A percentile compares a stretch with the other conserved stretches of the same genome.
phyloP scores from a whole-genome alignment of 495 filamentous ascomycete species.

The Halenospora varia region DNA sequence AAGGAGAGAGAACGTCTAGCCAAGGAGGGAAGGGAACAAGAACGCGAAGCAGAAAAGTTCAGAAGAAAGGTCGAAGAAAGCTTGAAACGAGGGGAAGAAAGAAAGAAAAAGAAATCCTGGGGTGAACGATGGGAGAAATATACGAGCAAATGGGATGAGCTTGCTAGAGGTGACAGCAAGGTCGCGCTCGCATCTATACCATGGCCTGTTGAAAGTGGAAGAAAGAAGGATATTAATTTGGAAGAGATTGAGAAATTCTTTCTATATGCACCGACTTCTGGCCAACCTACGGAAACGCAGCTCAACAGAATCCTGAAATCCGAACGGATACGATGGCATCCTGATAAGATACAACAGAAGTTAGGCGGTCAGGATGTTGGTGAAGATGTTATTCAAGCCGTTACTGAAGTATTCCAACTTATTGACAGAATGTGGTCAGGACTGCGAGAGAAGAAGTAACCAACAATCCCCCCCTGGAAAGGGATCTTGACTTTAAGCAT shows the following conservation, averaged over 20 bases:
- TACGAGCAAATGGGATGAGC: constrained; percentile 52
- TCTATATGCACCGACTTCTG: constrained; percentile 38
- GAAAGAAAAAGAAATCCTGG: constrained; percentile 22
- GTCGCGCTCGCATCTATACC: constrained; percentile 45
- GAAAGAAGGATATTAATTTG: constrained; percentile 52
- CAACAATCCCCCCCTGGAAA: no score
- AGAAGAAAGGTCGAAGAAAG: constrained; percentile 32
- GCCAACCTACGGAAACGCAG: constrained; percentile 26
- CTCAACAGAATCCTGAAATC: constrained; percentile 64
- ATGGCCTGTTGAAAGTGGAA: constrained; percentile 75
- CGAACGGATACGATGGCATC: constrained; percentile 93
- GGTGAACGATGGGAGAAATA: constrained; percentile 61
- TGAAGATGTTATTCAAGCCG: constrained; percentile 63
- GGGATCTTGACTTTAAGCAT: no score
- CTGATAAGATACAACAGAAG: constrained; percentile 94
- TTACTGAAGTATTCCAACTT: constrained; percentile 90
- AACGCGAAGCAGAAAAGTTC: constrained; percentile 42
- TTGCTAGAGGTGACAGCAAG: constrained; percentile 37
- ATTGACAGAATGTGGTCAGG: constrained; percentile 75
- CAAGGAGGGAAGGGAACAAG: constrained; percentile 39
- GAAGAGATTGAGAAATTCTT: constrained; percentile 64
- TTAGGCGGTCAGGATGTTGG: constrained; percentile 65
- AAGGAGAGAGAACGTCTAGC: constrained; percentile 37
- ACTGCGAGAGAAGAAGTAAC: constrained; percentile 13
- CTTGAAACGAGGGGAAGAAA: constrained; percentile 23